Evolutionary conservation across 2,329 filamentous ascomycete species (phyloP).

Genomic region (Hortaea sp.): DNA sequence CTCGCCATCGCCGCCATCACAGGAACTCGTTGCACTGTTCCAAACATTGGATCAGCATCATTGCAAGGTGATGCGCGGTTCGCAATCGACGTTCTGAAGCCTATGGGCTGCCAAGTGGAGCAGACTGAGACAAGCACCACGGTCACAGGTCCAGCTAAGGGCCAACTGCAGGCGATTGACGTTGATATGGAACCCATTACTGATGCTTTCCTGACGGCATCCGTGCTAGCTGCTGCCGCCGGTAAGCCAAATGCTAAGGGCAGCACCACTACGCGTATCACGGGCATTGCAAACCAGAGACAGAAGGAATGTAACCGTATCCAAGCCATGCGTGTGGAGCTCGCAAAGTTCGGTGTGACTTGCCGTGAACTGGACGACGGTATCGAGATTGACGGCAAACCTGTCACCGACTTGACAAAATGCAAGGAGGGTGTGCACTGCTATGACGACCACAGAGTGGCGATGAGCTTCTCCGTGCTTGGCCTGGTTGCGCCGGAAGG

Average conservation of each 20-base stretch:
- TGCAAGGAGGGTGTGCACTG: constrained; percentile 68
- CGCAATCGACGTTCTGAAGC: constrained; percentile 75
- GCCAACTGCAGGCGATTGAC: constrained; percentile 61
- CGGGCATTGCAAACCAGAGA: constrained; percentile 91
- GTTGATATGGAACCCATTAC: constrained; percentile 99
- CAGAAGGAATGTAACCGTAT: constrained; percentile 99
- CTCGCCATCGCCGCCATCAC: constrained; percentile 90
- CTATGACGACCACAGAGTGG: constrained; percentile 95
- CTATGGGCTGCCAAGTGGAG: constrained; percentile 87
- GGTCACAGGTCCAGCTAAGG: constrained; percentile 74
- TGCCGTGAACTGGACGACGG: constrained; percentile 88
- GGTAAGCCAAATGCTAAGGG: constrained; percentile 44
- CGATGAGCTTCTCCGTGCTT: constrained; percentile 95
- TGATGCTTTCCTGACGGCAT: constrained; percentile 92
- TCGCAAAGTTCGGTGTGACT: constrained; percentile 82
- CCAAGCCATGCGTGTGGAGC: constrained; percentile 84
- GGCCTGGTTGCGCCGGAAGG: constrained; percentile 60
- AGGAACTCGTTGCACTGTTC: constrained; percentile 87
- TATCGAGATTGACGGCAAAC: constrained; percentile 59
- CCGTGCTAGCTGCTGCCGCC: constrained; percentile 82
- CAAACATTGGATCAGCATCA: constrained; percentile 87
- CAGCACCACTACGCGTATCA: constrained; percentile 62
- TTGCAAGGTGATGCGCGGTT: constrained; percentile 93
- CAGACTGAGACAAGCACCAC: constrained; percentile 82
- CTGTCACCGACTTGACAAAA: constrained; percentile 38